Percentiles rank a stretch among this genome's conserved stretches.
Conservation (phyloP, 1,139 yeast genomes). For the Barnettozyma hawaiiensis region DNA sequence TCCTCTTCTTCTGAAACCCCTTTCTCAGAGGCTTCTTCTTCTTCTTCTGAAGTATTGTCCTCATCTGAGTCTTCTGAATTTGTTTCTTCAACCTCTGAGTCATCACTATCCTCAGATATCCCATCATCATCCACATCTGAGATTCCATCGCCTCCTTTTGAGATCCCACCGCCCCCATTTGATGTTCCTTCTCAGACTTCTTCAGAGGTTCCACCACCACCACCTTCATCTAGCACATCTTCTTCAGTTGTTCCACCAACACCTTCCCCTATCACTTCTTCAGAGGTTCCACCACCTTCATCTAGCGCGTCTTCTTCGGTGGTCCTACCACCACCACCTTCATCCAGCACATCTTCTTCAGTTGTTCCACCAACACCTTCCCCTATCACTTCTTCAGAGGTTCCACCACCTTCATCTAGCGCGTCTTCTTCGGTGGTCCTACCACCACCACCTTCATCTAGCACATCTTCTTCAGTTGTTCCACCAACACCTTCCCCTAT, state of each 20-base stretch:
- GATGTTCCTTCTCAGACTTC: neutral
- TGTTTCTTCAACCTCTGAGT: neutral
- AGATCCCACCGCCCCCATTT: neutral
- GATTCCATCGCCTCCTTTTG: neutral
- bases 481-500: too few species aligned
- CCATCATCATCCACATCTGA: constrained; percentile 3
- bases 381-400: too few species aligned
- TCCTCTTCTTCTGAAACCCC: constrained; percentile 4
- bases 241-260: neutral
- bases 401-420: too few species aligned
- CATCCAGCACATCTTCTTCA: too few species aligned
- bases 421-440: too few species aligned
- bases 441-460: too few species aligned
- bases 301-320: neutral
- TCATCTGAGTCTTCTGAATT: too few species aligned
- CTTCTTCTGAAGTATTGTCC: constrained; percentile 1
- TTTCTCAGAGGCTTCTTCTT: too few species aligned
- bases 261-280: neutral
- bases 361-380: neutral
- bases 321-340: too few species aligned
- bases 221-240: neutral
- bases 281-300: neutral
- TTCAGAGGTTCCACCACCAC: neutral
- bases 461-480: too few species aligned
- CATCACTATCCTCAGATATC: neutral